Conservation (phyloP, 176 grass and related monocot genomes). For the Avena eriantha region DNA sequence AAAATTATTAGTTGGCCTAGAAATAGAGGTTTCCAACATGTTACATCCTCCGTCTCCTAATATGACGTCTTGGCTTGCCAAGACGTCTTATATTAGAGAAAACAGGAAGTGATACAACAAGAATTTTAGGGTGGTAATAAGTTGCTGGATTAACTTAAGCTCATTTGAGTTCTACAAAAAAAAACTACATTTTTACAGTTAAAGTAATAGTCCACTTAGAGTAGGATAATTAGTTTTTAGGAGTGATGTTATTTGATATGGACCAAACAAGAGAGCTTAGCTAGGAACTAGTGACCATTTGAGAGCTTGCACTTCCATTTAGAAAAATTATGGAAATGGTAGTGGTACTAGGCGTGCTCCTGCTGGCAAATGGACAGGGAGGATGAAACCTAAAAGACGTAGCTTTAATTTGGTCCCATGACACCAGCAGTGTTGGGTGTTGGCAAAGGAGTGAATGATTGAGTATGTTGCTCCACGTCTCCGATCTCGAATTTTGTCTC, state of each 20-base stretch:
- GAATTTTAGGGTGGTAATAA: too few species aligned
- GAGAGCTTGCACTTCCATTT: not conserved
- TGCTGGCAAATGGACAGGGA: slow-evolving; percentile 32
- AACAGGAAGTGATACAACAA: too few species aligned
- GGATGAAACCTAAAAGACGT: slow-evolving; percentile 48
- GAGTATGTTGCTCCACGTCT: slow-evolving; percentile 23
- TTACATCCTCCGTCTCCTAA: too few species aligned
- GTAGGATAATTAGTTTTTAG: not conserved
- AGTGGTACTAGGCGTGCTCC: not conserved
- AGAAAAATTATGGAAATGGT: not conserved
- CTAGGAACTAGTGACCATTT: slow-evolving; percentile 4
- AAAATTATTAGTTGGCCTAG: not conserved
- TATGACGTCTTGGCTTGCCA: too few species aligned
- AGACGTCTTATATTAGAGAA: too few species aligned
- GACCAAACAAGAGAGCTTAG: not conserved
- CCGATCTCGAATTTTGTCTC: not conserved
- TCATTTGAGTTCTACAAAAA: not conserved
- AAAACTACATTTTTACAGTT: not conserved
- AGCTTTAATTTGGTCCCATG: slow-evolving; percentile 48
- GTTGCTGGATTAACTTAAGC: too few species aligned
- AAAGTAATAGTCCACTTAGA: too few species aligned
- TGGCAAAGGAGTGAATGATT: not conserved
- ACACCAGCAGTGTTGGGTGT: not conserved
- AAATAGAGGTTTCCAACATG: not conserved
- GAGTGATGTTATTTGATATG: not conserved